Percentiles rank a stretch among this genome's conserved stretches.
These are phyloP conservation scores for Trametes cingulata DNA, from an alignment of 768 basidiomycete genomes.

Conservation along the genomic window DNA sequence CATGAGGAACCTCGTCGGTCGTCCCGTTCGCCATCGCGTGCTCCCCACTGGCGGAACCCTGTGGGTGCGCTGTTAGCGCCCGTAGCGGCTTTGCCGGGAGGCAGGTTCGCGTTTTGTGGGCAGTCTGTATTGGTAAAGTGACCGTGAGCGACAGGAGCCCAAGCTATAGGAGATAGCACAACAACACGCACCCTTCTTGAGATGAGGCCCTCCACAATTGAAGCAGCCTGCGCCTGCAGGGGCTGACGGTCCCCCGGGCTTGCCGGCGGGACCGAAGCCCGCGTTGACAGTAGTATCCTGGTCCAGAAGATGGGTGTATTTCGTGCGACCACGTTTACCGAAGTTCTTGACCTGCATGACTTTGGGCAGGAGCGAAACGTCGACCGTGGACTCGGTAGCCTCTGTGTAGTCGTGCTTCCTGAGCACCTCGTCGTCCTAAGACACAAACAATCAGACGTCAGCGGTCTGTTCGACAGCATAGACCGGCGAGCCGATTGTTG, in stretches of 20 bases:
- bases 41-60: conserved; percentile 28
- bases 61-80: conserved; percentile 34
- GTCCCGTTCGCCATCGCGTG: conserved; percentile 19
- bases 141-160: too few relatives aligned
- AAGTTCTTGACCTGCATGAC: conserved; percentile 98
- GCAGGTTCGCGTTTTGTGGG: conserved; percentile 34
- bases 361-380: conserved; percentile 85
- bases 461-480: background rate
- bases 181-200: conserved; percentile 74
- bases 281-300: conserved; percentile 83
- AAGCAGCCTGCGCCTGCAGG: conserved; percentile 76
- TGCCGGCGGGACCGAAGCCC: conserved; percentile 61
- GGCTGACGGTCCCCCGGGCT: conserved; percentile 49
- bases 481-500: background rate
- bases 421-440: conserved; percentile 86
- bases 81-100: conserved; percentile 31
- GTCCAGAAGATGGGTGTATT: conserved; percentile 94
- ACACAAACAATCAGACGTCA: conserved; percentile 5
- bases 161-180: background rate
- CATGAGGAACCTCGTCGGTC: conserved; percentile 21
- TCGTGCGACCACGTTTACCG: conserved; percentile 87
- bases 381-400: conserved; percentile 84
- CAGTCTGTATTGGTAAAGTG: conserved; percentile 30
- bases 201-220: conserved; percentile 89
- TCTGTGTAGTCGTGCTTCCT: conserved; percentile 83